Conservation (phyloP, 768 basidiomycete genomes). For the button mushroom (Agaricus bisporus) region DNA sequence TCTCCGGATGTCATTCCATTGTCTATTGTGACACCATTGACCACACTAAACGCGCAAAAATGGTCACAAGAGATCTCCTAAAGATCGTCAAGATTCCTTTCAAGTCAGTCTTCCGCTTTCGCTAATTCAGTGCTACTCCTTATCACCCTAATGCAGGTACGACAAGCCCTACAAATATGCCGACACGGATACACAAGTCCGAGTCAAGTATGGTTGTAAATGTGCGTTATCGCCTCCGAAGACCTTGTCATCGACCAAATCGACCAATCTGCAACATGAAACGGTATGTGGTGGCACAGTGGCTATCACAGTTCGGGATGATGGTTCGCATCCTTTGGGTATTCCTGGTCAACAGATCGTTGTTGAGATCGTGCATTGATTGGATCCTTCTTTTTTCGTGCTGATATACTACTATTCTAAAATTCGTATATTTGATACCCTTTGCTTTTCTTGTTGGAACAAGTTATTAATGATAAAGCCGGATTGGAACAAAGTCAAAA, state of each 20-base stretch:
- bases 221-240: not conserved
- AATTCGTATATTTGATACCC: not conserved
- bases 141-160: not conserved
- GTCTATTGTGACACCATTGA: constrained; percentile 18
- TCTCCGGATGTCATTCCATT: constrained; percentile 25
- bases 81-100: constrained; percentile 23
- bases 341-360: constrained; percentile 23
- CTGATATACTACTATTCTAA: not conserved
- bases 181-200: not conserved
- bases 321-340: constrained; percentile 20
- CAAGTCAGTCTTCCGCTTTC: constrained; percentile 16
- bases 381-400: not conserved
- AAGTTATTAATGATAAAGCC: too few species aligned
- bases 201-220: not conserved
- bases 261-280: not conserved
- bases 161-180: not conserved
- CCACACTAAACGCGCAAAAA: constrained; percentile 16
- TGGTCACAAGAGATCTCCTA: constrained; percentile 23
- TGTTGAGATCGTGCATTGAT: constrained; percentile 9
- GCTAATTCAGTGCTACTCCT: not conserved
- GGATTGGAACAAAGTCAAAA: too few species aligned
- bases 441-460: not conserved
- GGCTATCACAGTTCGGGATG: constrained; percentile 17
- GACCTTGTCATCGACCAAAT: not conserved
- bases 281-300: constrained; percentile 18